Evolutionary conservation across 2,329 filamentous ascomycete genomes (phyloP).

Genomic region (Hypocrella siamensis): DNA sequence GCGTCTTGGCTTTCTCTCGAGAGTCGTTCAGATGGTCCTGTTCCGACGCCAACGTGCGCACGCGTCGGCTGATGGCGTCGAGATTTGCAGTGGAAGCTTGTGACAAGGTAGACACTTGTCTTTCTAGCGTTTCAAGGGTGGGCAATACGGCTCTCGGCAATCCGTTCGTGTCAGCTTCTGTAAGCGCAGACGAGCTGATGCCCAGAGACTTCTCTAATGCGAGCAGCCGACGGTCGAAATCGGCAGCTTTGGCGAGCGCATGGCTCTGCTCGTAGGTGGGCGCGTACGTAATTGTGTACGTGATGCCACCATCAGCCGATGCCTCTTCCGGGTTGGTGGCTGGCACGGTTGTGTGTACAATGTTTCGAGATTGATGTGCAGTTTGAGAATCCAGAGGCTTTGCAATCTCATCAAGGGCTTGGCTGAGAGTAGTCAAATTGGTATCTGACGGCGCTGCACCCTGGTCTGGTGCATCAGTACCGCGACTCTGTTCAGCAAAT

Average conservation of each 20-base stretch:
- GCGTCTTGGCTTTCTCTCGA: conserved; percentile 43
- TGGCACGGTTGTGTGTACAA: conserved; percentile 2
- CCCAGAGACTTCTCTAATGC: conserved; percentile 71
- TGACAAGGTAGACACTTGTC: conserved; percentile 61
- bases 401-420: conserved; percentile 52
- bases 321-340: conserved; percentile 9
- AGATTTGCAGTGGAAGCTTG: conserved; percentile 57
- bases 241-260: conserved; percentile 63
- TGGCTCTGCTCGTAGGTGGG: conserved; percentile 52
- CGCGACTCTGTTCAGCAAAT: conserved; percentile 36
- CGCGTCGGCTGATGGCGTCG: conserved; percentile 54
- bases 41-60: conserved; percentile 55
- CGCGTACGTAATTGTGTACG: conserved; percentile 50
- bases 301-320: conserved; percentile 20
- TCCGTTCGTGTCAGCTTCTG: conserved; percentile 42
- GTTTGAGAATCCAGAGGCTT: conserved; percentile 10
- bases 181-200: conserved; percentile 52
- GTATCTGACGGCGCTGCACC: conserved; percentile 23
- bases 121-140: conserved; percentile 64
- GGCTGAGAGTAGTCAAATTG: conserved; percentile 49
- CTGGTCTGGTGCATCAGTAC: conserved; percentile 28
- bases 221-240: conserved; percentile 72
- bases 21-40: conserved; percentile 56
- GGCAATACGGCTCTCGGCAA: conserved; percentile 60
- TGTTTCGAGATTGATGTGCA: conserved; percentile 4